Evolutionary conservation across 2,329 filamentous ascomycete genomes (phyloP).

Genomic region (Fusarium veterinarium): DNA sequence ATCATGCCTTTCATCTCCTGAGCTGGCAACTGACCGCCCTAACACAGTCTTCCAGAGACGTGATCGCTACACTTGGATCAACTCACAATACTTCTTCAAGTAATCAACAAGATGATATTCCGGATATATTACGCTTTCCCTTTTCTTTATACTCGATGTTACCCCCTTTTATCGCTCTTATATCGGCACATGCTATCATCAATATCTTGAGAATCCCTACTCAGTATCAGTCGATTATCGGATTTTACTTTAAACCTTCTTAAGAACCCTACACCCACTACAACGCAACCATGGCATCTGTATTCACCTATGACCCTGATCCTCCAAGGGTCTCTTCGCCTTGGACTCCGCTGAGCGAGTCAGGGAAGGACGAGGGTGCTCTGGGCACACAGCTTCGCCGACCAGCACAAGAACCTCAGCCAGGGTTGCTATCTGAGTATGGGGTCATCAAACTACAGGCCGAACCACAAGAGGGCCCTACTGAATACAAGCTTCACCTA

Average conservation of each 20-base stretch:
- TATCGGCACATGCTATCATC: constrained; percentile 21
- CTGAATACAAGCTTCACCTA: constrained; percentile 96
- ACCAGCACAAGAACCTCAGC: constrained; percentile 41
- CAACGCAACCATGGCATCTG: constrained; percentile 77
- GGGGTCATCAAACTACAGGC: constrained; percentile 82
- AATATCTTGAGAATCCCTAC: constrained; percentile 34
- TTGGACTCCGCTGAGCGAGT: constrained; percentile 75
- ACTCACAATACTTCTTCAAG: constrained; percentile 10
- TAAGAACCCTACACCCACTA: not conserved
- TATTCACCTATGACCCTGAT: constrained; percentile 94
- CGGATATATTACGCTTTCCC: constrained; percentile 29
- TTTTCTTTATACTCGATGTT: constrained; percentile 26
- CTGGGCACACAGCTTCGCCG: constrained; percentile 30
- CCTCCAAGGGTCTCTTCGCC: constrained; percentile 90
- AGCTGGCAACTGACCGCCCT: constrained; percentile 36
- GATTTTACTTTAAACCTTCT: not conserved
- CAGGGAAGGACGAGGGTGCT: constrained; percentile 49
- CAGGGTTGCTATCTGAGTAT: constrained; percentile 67
- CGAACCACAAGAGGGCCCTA: constrained; percentile 93
- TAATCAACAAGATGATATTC: constrained; percentile 43
- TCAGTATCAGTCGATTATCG: not conserved
- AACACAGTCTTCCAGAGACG: constrained; percentile 23
- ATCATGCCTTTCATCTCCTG: constrained; percentile 39
- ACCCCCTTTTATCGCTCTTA: constrained; percentile 12
- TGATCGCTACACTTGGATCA: constrained; percentile 32